Conservation (phyloP, 768 basidiomycete genomes). For the Agrocybe pediades region DNA sequence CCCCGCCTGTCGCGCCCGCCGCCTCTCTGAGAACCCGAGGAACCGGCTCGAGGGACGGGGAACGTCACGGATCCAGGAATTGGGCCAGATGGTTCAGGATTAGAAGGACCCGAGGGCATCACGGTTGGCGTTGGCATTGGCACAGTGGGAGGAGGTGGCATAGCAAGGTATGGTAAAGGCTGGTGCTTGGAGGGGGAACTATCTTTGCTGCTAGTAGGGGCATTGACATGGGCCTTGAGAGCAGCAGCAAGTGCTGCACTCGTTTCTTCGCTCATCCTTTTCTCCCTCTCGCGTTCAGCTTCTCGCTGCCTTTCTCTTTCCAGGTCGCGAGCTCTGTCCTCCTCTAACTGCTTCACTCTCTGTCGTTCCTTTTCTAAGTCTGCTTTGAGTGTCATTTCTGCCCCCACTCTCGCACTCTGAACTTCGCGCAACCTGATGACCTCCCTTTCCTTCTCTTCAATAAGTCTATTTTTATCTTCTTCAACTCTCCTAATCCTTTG, state of each 20-base stretch:
- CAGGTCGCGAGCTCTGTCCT: constrained; percentile 15
- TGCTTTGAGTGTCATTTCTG: constrained; percentile 8
- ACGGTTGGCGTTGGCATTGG: constrained; percentile 7
- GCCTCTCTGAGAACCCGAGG: constrained; percentile 15
- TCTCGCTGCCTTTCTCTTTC: constrained; percentile 13
- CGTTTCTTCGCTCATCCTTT: constrained; percentile 9
- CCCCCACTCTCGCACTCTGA: constrained; percentile 16
- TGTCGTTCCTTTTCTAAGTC: constrained; percentile 15
- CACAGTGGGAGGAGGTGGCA: constrained; percentile 22
- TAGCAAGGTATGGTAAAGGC: constrained; percentile 21
- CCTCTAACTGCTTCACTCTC: constrained; percentile 11
- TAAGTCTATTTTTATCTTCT: constrained; percentile 6
- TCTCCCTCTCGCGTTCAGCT: constrained; percentile 12
- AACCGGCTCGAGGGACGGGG: constrained; percentile 15
- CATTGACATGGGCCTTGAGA: constrained; percentile 10
- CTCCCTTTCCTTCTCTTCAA: constrained; percentile 5
- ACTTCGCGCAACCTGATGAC: constrained; percentile 10
- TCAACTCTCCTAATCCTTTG: constrained; percentile 4
- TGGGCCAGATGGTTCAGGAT: background rate
- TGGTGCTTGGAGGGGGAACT: background rate
- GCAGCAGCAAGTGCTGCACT: constrained; percentile 14
- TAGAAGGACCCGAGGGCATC: constrained; percentile 1
- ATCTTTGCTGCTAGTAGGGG: constrained; percentile 7
- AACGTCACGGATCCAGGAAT: background rate
- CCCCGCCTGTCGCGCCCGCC: constrained; percentile 6